Evolutionary conservation across 1,284 basidiomycete genomes (phyloP), one percentile per base, ranked within the genome.

Genomic region (Ceratobasidium sp.): DNA sequence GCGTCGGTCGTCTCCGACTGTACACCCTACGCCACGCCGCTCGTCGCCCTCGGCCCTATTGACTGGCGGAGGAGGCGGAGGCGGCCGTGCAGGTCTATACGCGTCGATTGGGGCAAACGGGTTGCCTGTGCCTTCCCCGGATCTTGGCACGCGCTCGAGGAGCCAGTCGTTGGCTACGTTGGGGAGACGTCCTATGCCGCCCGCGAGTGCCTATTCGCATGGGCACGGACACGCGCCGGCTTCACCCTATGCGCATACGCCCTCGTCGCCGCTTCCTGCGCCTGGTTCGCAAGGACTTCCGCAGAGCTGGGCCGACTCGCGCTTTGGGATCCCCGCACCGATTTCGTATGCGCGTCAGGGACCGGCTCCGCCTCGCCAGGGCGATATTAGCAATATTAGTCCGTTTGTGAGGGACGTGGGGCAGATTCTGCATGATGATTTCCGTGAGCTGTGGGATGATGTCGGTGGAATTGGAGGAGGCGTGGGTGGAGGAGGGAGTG

Each of bases 371-470:
- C 62, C 24, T 17, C 44, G 48, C 27, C 65, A 74, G 11, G 57
- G 63, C 31, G 92, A 93, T 81, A 82, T 88, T 53, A 90, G 91
- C 45, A 94, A 94, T 80, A 92, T 93, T 87, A 90, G 88, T 76
- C 93, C 93, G 0, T 93, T 94, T 80, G 88, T 92, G 27, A 85
- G 93, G 36, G 92, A 94, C 80, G 90, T 94, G 19, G 89, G 89
- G 17, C 89, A 91, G 81, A 93, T 94, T 75, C 82, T 93, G 47
- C 82, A 73, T 44, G 91, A 92, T 78, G 79, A 80, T 72, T 88
- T 91, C 78, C 85, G 90, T 54, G 91, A 92, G 78, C 84, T 92
- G 9, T 93, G 91, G 91, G 86, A 88, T 17, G 60, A 65, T 72
- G 88, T 90, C 77, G 89, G 91, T 80, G 54, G 54, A 4, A 27